Evolutionary conservation across 108 stramenopile genomes (phyloP).

Genomic region (Stephanodiscus triporus): DNA sequence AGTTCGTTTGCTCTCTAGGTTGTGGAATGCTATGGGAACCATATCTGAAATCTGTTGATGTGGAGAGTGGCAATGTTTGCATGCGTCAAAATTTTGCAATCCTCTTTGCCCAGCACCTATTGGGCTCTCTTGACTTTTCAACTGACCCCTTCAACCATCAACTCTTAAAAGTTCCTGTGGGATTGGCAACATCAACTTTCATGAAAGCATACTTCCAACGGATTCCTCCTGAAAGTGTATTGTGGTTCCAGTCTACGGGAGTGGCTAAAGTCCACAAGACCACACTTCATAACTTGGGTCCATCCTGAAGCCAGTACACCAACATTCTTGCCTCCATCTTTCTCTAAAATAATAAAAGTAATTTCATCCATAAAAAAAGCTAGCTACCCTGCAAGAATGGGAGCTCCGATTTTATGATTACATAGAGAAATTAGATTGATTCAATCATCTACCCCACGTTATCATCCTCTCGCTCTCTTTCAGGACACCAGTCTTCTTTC

Average conservation of each 20-base stretch:
- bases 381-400: too few relatives aligned
- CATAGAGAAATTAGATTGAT: too few relatives aligned
- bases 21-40: constrained; percentile 44
- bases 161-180: constrained; percentile 27
- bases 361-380: too few relatives aligned
- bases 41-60: constrained; percentile 15
- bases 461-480: too few relatives aligned
- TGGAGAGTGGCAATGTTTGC: neutral
- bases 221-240: neutral
- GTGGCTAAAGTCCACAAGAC: too few relatives aligned
- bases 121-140: constrained; percentile 35
- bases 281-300: too few relatives aligned
- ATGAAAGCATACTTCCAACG: neutral
- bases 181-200: constrained; percentile 15
- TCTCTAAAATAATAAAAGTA: too few relatives aligned
- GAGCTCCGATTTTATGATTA: too few relatives aligned
- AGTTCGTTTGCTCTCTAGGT: constrained; percentile 47
- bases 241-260: neutral
- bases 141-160: constrained; percentile 8
- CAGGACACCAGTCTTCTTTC: too few relatives aligned
- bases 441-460: too few relatives aligned
- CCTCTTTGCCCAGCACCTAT: constrained; percentile 23
- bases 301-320: too few relatives aligned
- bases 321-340: too few relatives aligned
- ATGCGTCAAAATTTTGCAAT: neutral